Conservation (phyloP, 805 yeast species). For the Yamadazyma takamatsuzukensis region DNA sequence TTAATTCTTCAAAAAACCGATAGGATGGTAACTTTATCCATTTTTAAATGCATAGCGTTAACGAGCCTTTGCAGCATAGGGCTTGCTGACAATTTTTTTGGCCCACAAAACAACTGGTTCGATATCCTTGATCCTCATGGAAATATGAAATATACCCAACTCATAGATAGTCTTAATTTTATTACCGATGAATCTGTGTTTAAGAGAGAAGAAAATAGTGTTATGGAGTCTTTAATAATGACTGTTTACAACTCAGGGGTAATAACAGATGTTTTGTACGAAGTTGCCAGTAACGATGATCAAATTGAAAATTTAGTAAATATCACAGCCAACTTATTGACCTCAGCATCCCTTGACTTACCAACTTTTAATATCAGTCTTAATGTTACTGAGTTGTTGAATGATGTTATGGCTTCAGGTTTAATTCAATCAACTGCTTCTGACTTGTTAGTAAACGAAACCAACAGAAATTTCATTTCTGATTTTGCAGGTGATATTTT, state of each 20-base stretch:
- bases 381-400: constrained; percentile 21
- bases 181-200: constrained; percentile 9
- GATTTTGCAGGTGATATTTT: constrained; percentile 24
- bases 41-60: no score
- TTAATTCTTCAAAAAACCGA: no score
- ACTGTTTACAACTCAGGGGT: constrained; percentile 10
- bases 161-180: constrained; percentile 8
- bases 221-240: constrained; percentile 7
- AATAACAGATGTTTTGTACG: constrained; percentile 20
- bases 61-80: no score
- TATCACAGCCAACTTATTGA: constrained; percentile 13
- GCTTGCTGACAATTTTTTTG: no score
- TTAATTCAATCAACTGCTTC: constrained; percentile 21
- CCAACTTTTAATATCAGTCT: constrained; percentile 16
- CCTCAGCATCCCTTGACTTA: constrained; percentile 1
- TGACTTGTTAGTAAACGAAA: constrained; percentile 26
- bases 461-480: constrained; percentile 23
- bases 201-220: constrained; percentile 9
- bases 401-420: constrained; percentile 22
- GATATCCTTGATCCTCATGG: constrained; percentile 10
- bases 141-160: constrained; percentile 6
- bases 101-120: constrained; percentile 10
- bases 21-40: no score
- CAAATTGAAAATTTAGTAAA: constrained; percentile 27
- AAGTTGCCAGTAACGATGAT: constrained; percentile 27